These are phyloP conservation scores for Phellopilus nigrolimitatus DNA, from an alignment of 1,284 basidiomycete genomes.

Conservation along the genomic window DNA sequence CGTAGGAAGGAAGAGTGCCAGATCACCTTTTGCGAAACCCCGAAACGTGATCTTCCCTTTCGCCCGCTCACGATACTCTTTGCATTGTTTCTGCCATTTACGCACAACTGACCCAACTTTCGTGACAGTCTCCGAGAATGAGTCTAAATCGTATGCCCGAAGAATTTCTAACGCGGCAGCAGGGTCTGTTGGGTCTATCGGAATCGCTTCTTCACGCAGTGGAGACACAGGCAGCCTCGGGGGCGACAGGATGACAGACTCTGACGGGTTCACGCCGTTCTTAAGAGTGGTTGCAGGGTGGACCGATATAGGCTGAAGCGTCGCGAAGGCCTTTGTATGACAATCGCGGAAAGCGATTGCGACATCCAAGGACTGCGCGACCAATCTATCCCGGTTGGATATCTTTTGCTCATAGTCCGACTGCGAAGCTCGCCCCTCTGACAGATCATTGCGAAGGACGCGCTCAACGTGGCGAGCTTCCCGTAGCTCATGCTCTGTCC, in stretches of 20 bases:
- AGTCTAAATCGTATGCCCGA: constrained; percentile 74
- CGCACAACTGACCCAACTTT: constrained; percentile 83
- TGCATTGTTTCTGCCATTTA: constrained; percentile 96
- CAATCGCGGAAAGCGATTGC: constrained; percentile 69
- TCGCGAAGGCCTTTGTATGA: constrained; percentile 62
- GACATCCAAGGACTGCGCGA: constrained; percentile 71
- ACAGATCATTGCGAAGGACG: constrained; percentile 58
- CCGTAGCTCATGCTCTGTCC: constrained; percentile 61
- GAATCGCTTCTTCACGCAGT: constrained; percentile 59
- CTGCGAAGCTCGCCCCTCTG: constrained; percentile 54
- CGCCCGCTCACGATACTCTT: constrained; percentile 86
- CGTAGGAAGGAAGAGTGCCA: constrained; percentile 94
- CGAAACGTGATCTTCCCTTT: constrained; percentile 93
- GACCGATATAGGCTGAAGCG: constrained; percentile 55
- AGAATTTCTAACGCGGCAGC: constrained; percentile 61
- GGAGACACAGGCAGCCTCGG: constrained; percentile 42
- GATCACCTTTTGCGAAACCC: constrained; percentile 88
- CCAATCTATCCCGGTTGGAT: constrained; percentile 54
- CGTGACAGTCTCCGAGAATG: constrained; percentile 75
- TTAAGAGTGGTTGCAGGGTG: constrained; percentile 48
- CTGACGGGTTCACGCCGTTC: constrained; percentile 31
- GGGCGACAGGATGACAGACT: constrained; percentile 45
- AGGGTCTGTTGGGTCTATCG: constrained; percentile 71
- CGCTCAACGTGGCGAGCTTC: constrained; percentile 59
- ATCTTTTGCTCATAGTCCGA: constrained; percentile 61